These are phyloP conservation scores for Epichloe scottii DNA, from an alignment of 2,329 filamentous ascomycete species.

Conservation along the genomic window DNA sequence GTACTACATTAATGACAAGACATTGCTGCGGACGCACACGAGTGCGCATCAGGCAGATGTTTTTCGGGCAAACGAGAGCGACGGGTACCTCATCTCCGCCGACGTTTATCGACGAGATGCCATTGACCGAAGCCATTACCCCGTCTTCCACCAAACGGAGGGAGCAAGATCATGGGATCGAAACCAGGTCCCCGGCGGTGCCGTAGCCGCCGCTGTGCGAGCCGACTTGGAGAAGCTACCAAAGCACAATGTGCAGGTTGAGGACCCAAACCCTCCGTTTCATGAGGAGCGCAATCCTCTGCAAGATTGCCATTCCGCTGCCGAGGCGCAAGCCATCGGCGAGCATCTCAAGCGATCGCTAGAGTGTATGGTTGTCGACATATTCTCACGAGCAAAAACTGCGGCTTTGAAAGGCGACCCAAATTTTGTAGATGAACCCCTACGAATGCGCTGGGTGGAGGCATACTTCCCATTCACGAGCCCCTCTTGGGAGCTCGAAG, in stretches of 20 bases:
- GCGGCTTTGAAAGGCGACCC: conserved; percentile 44
- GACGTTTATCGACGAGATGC: conserved; percentile 95
- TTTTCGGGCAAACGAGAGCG: conserved; percentile 58
- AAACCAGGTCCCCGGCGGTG: conserved; percentile 39
- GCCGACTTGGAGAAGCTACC: conserved; percentile 61
- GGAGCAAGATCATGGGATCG: conserved; percentile 84
- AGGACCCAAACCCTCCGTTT: conserved; percentile 70
- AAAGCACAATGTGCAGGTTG: conserved; percentile 60
- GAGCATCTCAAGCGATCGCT: conserved; percentile 80
- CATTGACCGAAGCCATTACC: conserved; percentile 89
- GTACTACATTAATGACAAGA: conserved; percentile 82
- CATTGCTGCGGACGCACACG: conserved; percentile 83
- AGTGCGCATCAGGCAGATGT: conserved; percentile 83
- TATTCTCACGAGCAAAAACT: conserved; percentile 67
- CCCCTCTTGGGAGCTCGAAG: conserved; percentile 91
- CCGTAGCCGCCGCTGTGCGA: conserved; percentile 53
- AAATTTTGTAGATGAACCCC: conserved; percentile 49
- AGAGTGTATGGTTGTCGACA: conserved; percentile 78
- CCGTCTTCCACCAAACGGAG: conserved; percentile 98
- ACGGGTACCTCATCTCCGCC: conserved; percentile 81
- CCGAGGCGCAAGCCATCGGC: conserved; percentile 71
- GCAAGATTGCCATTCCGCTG: conserved; percentile 54
- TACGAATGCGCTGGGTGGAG: conserved; percentile 87
- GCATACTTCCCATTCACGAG: conserved; percentile 97
- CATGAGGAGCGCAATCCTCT: conserved; percentile 73